These are phyloP conservation scores for Cenchrus americanus DNA, from an alignment of 176 grass and related monocot species.

Conservation along the genomic window DNA sequence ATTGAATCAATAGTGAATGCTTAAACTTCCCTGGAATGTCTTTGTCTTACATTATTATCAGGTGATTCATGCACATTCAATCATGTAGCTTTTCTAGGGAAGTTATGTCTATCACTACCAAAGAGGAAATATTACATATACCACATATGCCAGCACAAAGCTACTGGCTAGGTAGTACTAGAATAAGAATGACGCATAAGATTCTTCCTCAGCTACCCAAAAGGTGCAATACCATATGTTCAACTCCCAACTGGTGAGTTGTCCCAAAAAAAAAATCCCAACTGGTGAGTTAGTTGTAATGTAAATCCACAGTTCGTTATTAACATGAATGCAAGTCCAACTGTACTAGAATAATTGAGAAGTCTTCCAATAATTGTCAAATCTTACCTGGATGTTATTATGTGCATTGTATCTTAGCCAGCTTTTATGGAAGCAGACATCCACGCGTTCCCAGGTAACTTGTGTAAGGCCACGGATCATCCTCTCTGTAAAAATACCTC, in stretches of 20 bases:
- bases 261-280: too few relatives aligned
- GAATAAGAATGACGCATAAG: not conserved
- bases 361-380: not conserved
- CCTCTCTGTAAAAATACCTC: slow-evolving; percentile 52
- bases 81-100: not conserved
- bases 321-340: not conserved
- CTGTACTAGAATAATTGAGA: not conserved
- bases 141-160: not conserved
- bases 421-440: slow-evolving; percentile 84
- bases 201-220: not conserved
- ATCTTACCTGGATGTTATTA: slow-evolving; percentile 80
- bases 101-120: not conserved
- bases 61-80: not conserved
- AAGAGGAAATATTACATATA: not conserved
- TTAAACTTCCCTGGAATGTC: not conserved
- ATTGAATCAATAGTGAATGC: not conserved
- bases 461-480: slow-evolving; percentile 89
- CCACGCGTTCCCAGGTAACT: slow-evolving; percentile 90
- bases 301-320: not conserved
- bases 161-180: not conserved
- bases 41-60: slow-evolving; percentile 3
- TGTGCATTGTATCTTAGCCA: slow-evolving; percentile 85
- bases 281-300: not conserved
- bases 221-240: not conserved
- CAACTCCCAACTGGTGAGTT: not conserved